phyloP scores from a whole-genome alignment of 2,329 filamentous ascomycete genomes.

The Lasiodiplodia hormozganensis region DNA sequence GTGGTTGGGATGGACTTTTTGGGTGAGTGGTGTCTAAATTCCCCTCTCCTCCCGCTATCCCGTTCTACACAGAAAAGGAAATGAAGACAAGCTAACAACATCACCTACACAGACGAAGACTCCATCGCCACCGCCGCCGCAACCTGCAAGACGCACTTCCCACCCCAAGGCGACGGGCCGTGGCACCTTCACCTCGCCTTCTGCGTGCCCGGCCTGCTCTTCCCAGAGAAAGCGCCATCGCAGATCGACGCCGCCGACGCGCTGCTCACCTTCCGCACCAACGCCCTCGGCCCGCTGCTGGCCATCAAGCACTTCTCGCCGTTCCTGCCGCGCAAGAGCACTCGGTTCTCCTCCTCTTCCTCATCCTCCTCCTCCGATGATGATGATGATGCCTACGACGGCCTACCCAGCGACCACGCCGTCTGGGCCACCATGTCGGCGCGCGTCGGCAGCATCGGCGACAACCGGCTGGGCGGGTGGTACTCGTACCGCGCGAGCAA shows the following conservation, averaged over 20 bases:
- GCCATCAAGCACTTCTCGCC: slow-evolving; percentile 76
- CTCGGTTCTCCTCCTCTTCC: slow-evolving; percentile 45
- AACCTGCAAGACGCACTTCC: slow-evolving; percentile 61
- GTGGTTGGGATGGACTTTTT: slow-evolving; percentile 64
- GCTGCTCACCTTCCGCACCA: slow-evolving; percentile 74
- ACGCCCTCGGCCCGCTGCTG: slow-evolving; percentile 75
- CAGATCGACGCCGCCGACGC: slow-evolving; percentile 69
- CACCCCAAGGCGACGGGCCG: slow-evolving; percentile 37
- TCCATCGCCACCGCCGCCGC: slow-evolving; percentile 66
- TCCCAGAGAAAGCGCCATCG: slow-evolving; percentile 72
- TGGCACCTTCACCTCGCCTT: slow-evolving; percentile 68
- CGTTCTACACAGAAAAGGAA: neutral
- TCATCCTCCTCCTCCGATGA: too few relatives aligned
- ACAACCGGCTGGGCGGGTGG: slow-evolving; percentile 80
- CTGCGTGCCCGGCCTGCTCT: slow-evolving; percentile 73
- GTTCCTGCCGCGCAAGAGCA: slow-evolving; percentile 69
- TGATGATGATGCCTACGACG: slow-evolving; percentile 34
- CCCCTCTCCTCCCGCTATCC: too few relatives aligned
- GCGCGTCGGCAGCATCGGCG: slow-evolving; percentile 74
- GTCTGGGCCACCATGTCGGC: slow-evolving; percentile 80
- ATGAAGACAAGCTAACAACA: neutral
- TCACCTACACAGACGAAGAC: slow-evolving; percentile 62
- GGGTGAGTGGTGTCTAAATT: slow-evolving; percentile 49
- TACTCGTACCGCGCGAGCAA: slow-evolving; percentile 82
- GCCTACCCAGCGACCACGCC: slow-evolving; percentile 57